A percentile compares a stretch with the other conserved stretches of the same genome.
These are phyloP conservation scores for Tephrocybe rancida DNA, from an alignment of 768 basidiomycete species.

Conservation along the genomic window DNA sequence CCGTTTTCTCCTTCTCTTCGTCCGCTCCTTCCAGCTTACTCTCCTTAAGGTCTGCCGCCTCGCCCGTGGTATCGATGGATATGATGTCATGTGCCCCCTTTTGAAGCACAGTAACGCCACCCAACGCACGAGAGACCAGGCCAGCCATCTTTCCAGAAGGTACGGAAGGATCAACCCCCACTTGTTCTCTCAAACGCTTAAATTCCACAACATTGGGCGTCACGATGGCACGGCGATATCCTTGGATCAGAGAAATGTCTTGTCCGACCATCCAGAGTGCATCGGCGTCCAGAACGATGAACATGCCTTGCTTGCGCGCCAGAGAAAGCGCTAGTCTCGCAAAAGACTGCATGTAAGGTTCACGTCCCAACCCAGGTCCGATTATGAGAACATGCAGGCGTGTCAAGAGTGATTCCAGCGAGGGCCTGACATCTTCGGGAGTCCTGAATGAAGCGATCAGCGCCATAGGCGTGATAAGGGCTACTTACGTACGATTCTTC, in stretches of 20 bases:
- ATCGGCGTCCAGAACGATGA: conserved; percentile 93
- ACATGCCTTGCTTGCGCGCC: conserved; percentile 77
- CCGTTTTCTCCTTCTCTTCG: conserved; percentile 51
- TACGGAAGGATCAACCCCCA: conserved; percentile 61
- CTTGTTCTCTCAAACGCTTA: conserved; percentile 74
- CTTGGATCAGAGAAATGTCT: conserved; percentile 72
- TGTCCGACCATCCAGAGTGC: conserved; percentile 83
- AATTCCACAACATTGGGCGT: conserved; percentile 98
- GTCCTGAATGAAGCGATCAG: conserved; percentile 37
- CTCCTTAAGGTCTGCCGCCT: conserved; percentile 44
- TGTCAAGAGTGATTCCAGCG: conserved; percentile 69
- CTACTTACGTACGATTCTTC: conserved; percentile 55
- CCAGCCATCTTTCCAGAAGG: conserved; percentile 62
- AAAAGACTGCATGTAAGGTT: conserved; percentile 84
- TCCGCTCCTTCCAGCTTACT: conserved; percentile 47
- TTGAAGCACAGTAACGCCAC: conserved; percentile 88
- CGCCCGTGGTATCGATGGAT: conserved; percentile 70
- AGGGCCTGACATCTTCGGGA: conserved; percentile 45
- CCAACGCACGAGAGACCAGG: conserved; percentile 71
- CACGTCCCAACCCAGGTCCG: conserved; percentile 93
- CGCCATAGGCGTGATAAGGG: neutral
- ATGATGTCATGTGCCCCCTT: conserved; percentile 88
- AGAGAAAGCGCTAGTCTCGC: conserved; percentile 76
- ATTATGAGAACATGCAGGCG: conserved; percentile 92
- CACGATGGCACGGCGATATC: conserved; percentile 85